Base-by-base conservation (phyloP, 306 rosid species). In the Castanospermum australe region DNA sequence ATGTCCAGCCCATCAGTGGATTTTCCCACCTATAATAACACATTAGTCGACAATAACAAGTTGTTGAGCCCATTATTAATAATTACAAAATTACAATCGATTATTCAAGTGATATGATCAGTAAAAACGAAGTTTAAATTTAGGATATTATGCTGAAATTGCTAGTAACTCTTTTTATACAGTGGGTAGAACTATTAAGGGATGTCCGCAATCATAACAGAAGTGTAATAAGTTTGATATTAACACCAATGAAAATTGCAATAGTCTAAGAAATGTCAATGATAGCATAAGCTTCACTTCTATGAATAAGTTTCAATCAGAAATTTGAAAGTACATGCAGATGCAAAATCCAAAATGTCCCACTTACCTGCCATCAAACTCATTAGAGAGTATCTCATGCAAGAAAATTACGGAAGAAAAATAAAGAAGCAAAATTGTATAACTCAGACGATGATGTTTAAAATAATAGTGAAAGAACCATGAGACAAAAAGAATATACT, bases 1-100 rank as follows among this genome's bases (percentile, higher is more conserved):
- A 94, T n/a, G 98, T 94, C 99, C 99, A 95, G 44, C 99, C 99
- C 99, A 95, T 95, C 82, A 95, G 79, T 71, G 99, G 99, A 81
- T 95, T 95, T 77, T 95, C 99, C 99, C 99, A 95, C 92, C 98
- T 93, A 75, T 52, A 67, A 83, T n/a, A n/a, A 85, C 71, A 50
- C 21, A 84, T 79, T 63, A 56, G 67, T 67, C 54, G 17, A 70
- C 10, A 50, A 21, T 76, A 38, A 77, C 52, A 13, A 70, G 65
- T 38, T 25, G 78, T 48, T 61, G 36, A 81, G 33, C n/a, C n/a
- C 52, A 72, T 36, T n/a, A 13, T 52, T 33, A 47, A 52, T 30
- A 24, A 24, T 21, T 28, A 76, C 28, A 71, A 64, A 82, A 62
- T 30, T 18, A 50, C 54, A 24, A 8, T 6, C 15, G 36, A 50